Evolutionary conservation across 139 green algal species (phyloP), one percentile per base, ranked within the genome.

Genomic region (Volvox africanus): DNA sequence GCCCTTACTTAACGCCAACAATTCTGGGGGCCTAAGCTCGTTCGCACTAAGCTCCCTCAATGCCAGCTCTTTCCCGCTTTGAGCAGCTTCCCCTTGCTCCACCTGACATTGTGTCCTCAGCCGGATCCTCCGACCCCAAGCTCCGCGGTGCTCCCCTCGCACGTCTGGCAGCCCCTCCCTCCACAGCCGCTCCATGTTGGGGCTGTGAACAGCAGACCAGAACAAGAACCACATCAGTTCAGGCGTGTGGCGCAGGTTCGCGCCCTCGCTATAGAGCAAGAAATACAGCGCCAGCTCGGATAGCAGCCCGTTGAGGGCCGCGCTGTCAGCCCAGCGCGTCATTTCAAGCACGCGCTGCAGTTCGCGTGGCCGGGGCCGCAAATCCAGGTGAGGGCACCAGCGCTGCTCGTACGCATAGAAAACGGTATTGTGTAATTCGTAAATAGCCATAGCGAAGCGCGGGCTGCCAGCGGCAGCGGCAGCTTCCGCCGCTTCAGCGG

Each of bases 211-310:
- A 6, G 84, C 84, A 11, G 68, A 37, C 84, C 84, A 90, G 94
- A 97, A 98, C 13, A 98, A 82, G 78, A 98, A 97, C 92, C 93
- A 96, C 55, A 97, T 69, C 75, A 93, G 85, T 92, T 98, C 96
- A 13, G 96, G 95, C 89, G 88, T 98, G 97, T 84, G 78, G 78
- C 2, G 73, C 86, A 90, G 75, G 75, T 90, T 90, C 73, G 75
- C 86, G 19, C 73, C 86, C 86, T 90, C 86, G 32, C 75, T 90
- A 76, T 90, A 98, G 32, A 98, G 91, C 89, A 98, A 90, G 82
- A 97, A 96, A 91, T 96, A 98, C 36, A 98, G 89, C 21, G 88
- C 83, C 86, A 97, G 91, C 91, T 96, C 94, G 3, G 28, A 69
- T 28, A 92, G 36, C 69, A 87, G 26, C 18, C 33, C 61, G 50